phyloP scores from a whole-genome alignment of 306 rosid species.

The Castanospermum australe region DNA sequence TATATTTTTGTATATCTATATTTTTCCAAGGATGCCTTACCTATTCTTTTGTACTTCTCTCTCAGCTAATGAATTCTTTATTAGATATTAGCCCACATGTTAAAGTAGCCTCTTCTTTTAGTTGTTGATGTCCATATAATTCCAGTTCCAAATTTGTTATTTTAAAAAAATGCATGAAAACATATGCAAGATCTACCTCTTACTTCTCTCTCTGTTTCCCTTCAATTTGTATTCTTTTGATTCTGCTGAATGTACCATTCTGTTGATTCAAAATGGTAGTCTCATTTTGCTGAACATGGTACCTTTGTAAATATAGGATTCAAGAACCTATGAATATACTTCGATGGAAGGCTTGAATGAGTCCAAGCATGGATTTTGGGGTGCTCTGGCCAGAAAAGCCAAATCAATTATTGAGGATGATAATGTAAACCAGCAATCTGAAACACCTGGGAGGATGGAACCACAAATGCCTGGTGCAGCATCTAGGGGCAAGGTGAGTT shows the following conservation, averaged over 20 bases:
- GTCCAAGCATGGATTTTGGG: slow-evolving; percentile 92
- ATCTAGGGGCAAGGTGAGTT: slow-evolving; percentile 70
- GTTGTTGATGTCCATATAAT: not conserved
- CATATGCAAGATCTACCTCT: slow-evolving; percentile 4
- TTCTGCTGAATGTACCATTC: not conserved
- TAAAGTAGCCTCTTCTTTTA: not conserved
- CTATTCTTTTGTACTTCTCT: not conserved
- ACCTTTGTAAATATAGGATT: slow-evolving; percentile 43
- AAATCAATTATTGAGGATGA: slow-evolving; percentile 85
- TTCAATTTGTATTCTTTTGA: not conserved
- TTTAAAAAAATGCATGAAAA: not conserved
- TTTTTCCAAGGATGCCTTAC: not conserved
- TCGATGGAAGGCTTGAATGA: slow-evolving; percentile 75
- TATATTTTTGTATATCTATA: not conserved
- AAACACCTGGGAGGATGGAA: slow-evolving; percentile 41
- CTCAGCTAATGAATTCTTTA: not conserved
- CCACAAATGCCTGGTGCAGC: slow-evolving; percentile 44
- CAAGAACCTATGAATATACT: slow-evolving; percentile 66
- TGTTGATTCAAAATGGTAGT: slow-evolving; percentile 6
- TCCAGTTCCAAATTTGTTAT: not conserved
- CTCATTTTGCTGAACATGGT: slow-evolving; percentile 7
- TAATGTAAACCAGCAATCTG: slow-evolving; percentile 42
- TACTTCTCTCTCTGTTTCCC: not conserved
- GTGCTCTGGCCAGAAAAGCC: slow-evolving; percentile 86
- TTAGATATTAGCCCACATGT: not conserved